Base-by-base conservation (phyloP, 2,329 filamentous ascomycete genomes). In the Pseudocercospora fijiensis region DNA sequence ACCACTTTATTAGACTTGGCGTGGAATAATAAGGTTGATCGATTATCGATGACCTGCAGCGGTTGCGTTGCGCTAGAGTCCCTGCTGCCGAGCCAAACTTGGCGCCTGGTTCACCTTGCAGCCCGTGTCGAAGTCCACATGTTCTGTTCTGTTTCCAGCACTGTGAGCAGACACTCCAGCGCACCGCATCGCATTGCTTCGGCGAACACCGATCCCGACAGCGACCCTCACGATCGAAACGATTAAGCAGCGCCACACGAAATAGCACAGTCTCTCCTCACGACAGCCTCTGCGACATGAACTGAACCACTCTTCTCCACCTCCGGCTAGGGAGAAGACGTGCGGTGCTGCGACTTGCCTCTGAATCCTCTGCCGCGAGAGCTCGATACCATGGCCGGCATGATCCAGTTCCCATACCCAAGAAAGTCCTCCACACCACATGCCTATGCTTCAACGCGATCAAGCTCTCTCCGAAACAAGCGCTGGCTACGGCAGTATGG, bases 381-480 rank as follows among this genome's bases (percentile, higher is more conserved):
- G 47, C 24, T 45, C 62, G 43, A 62, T 45, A 45, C 9, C 59
- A 72, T 72, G 70, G 63, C 72, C 71, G 95, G 67, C 63, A 80
- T 96, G 92, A 80, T 96, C 92, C 93, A 96, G 78, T 92, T 94
- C 83, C 92, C 93, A 68, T 88, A 92, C 61, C 86, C 91, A 73
- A 89, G 92, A 77, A 96, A 94, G 80, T 87, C 85, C 74, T 94
- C 90, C 16, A 69, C 87, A 89, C 74, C 86, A 90, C 69, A 86
- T 88, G 88, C 89, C 28, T 94, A 91, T 78, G 83, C 65, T 9
- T 57, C 84, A 68, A 82, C 85, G 55, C 84, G 87, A 73, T 83
- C 84, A 68, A 80, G 86, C 13, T 58, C 63, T n/a, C 67, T 65
- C 55, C 66, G 65, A 18, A 70, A 69, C 55, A 66, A 67, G 51